Evolutionary conservation across 371 early-diverging fungal species (phyloP).

Genomic region (Phascolomyces articulosus): DNA sequence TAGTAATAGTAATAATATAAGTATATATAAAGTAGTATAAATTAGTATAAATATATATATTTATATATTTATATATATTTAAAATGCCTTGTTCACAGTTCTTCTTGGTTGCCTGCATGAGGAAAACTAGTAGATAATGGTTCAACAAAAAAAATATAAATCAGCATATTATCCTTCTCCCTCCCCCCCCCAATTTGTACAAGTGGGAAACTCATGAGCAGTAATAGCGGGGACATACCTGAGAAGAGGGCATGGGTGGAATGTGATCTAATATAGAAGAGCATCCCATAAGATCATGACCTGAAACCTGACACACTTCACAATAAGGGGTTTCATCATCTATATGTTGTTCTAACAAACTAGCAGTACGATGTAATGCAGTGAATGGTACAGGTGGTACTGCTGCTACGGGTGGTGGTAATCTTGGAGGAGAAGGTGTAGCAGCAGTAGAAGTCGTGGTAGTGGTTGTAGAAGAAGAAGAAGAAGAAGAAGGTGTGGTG

Average conservation of each 20-base stretch:
- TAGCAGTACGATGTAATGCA: background rate
- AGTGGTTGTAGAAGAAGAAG: background rate
- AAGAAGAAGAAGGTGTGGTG: background rate
- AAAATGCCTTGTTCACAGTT: background rate
- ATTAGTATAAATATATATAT: background rate
- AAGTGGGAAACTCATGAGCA: too few relatives aligned
- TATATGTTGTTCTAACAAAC: too few relatives aligned
- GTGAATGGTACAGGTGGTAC: constrained; percentile 1
- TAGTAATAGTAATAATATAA: background rate
- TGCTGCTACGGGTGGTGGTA: background rate
- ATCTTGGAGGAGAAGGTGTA: background rate
- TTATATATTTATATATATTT: background rate
- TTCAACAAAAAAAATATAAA: background rate
- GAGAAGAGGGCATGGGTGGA: background rate
- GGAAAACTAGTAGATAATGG: too few relatives aligned
- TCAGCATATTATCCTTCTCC: background rate
- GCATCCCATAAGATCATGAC: constrained; percentile 61
- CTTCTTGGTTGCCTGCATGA: background rate
- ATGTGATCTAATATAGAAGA: constrained; percentile 28
- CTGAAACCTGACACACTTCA: constrained; percentile 62
- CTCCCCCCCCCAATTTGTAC: background rate
- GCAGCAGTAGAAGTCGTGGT: background rate
- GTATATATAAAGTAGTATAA: background rate
- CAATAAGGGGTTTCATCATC: constrained; percentile 40
- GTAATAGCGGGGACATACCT: background rate